Evolutionary conservation across 257 asterid genomes (phyloP).

Genomic region (Ballota nigra): DNA sequence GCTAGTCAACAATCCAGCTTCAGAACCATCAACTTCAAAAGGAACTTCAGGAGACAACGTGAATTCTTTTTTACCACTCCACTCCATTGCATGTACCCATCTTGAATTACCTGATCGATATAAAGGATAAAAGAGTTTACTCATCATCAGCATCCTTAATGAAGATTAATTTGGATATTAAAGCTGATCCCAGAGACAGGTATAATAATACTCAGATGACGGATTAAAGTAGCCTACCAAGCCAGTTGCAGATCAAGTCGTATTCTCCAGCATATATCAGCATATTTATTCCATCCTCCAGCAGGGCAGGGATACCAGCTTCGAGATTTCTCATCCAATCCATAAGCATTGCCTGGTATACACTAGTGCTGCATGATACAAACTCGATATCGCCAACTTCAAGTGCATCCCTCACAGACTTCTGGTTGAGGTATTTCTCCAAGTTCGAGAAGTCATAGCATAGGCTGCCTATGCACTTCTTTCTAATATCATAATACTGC

Average conservation of each 20-base stretch:
- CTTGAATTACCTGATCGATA: conserved; percentile 75
- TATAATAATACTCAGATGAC: not conserved
- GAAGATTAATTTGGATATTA: not conserved
- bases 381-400: conserved; percentile 75
- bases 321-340: conserved; percentile 91
- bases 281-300: conserved; percentile 66
- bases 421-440: conserved; percentile 62
- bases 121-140: conserved; percentile 1
- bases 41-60: conserved; percentile 56
- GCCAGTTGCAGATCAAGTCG: conserved; percentile 81
- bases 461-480: conserved; percentile 69
- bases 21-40: conserved; percentile 66
- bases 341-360: conserved; percentile 73
- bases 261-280: conserved; percentile 76
- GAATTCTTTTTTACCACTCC: conserved; percentile 83
- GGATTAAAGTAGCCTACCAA: conserved; percentile 40
- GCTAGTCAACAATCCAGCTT: conserved; percentile 71
- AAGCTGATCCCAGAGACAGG: not conserved
- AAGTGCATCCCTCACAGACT: conserved; percentile 50
- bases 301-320: conserved; percentile 72
- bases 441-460: conserved; percentile 81
- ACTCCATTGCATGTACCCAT: conserved; percentile 96
- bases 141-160: not conserved
- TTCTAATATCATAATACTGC: conserved; percentile 74
- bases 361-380: conserved; percentile 67